Evolutionary conservation across 2,329 filamentous ascomycete species (phyloP), one percentile per base, ranked within the genome.

Genomic region (Paracamarosporium sp.): DNA sequence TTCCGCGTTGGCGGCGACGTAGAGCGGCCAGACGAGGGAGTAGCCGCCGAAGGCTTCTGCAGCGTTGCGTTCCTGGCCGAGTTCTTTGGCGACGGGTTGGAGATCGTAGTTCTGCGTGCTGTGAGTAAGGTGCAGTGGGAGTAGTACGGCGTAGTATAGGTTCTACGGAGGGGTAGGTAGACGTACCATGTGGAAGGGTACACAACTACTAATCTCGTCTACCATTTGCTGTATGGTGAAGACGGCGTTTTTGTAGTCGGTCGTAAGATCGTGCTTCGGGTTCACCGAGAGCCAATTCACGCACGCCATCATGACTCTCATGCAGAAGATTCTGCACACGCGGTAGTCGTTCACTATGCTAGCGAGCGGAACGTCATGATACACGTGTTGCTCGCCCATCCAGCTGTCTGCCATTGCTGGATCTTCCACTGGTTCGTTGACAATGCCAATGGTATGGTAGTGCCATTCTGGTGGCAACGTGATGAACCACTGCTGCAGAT

Each of bases 331-430:
- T 2, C 77, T 70, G 38, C 72, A 76, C 8, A 78, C 70, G 8
- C 77, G 70, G 59, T 79, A 78, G 52, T 79, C 76, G 50, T 79
- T 79, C 51, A 76, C 67, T 56, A 78, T 74, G 46, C 72, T 76
- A 1, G 76, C 76, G 9, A 78, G 66, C 20, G 68, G 68, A 2
- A 79, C 67, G 48, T 79, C 77, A 15, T 74, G 68, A 57, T 79
- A 79, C 1, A 72, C 68, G 50, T 79, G 76, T 47, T 77, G 70
- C 27, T 77, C 75, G 8, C 77, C 77, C 2, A 68, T 65, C 76
- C 77, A 79, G 17, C 71, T 59, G 12, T 69, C 66, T 1, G 74
- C 67, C 3, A 62, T 60, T 2, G 66, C 57, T 2, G 75, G 52
- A 20, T 78, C 70, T 3, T 73, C 70, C 1, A 71, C 65, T 1